Evolutionary conservation across 495 filamentous ascomycete genomes (phyloP), one percentile per base, ranked within the genome.

Genomic region (Penicillium crystallinum): DNA sequence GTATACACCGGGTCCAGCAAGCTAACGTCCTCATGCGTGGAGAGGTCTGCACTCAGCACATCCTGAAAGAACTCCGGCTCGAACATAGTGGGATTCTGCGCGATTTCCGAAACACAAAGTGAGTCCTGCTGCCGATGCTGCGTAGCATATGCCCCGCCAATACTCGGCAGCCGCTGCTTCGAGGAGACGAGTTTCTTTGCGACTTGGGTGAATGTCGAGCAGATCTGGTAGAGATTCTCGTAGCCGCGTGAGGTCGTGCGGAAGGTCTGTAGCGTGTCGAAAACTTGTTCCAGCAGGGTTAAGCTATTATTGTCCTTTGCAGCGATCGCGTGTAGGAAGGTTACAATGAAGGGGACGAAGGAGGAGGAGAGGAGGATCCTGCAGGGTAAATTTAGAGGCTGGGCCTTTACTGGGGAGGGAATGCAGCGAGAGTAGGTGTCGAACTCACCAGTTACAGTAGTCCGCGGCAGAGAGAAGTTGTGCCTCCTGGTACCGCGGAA

Each of bases 391-490:
- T 38, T 7, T 3, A 17, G 35, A 25, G n/a, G n/a, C n/a, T n/a
- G n/a, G n/a, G n/a, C n/a, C n/a, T n/a, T n/a, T n/a, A n/a, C n/a
- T n/a, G n/a, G n/a, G n/a, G n/a, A n/a, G n/a, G n/a, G n/a, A n/a
- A n/a, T n/a, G n/a, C 17, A 31, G 25, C 25, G 25, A 8, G 45
- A 27, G 5, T 21, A 3, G 18, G 8, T 30, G n/a, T n/a, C n/a
- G 0, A 3, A 55, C 39, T 22, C n/a, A 62, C 62, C 58, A 65
- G 25, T 65, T 65, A n/a, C 51, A 58, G 48, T 65, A 65, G n/a
- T 65, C 62, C 1, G 53, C 40, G 5, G 45, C 42, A 0, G 62
- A 51, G 10, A 59, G 34, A 45, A 11, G 4, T 23, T 43, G 5
- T 53, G 54, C 6, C 51, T 22, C 2, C 23, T 33, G 30, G 47